Percentiles rank a stretch among this genome's conserved stretches.
Evolutionary conservation across 1,284 basidiomycete species (phyloP).

Genomic region (Butyriboletus regius): DNA sequence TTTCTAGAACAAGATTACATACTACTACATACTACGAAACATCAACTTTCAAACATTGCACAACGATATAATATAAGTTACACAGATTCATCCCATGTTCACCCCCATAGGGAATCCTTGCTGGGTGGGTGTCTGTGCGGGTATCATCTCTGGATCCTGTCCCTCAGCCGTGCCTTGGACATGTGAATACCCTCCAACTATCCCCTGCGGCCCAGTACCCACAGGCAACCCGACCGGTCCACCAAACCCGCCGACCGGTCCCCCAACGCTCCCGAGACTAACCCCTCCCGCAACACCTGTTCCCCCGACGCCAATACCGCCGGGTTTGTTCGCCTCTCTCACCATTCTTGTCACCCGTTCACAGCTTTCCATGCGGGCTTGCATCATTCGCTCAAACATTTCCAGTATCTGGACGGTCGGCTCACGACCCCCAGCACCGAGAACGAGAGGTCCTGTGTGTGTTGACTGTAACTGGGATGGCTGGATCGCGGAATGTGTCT

Average conservation of each 20-base stretch:
- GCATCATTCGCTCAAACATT: constrained; percentile 64
- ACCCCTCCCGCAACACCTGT: constrained; percentile 9
- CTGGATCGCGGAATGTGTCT: constrained; percentile 9
- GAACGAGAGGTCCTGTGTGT: constrained; percentile 21
- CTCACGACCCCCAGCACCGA: constrained; percentile 32
- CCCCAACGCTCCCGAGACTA: constrained; percentile 21
- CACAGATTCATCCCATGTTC: constrained; percentile 6
- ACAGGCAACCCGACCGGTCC: constrained; percentile 24
- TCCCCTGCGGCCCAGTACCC: constrained; percentile 20
- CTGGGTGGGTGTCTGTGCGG: constrained; percentile 11
- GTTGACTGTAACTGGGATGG: constrained; percentile 13
- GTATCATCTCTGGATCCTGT: constrained; percentile 11
- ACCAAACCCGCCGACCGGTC: constrained; percentile 28
- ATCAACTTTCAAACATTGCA: not conserved
- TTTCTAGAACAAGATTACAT: not conserved
- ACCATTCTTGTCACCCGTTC: constrained; percentile 56
- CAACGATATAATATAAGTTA: too few relatives aligned
- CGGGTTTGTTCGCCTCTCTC: constrained; percentile 39
- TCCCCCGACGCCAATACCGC: constrained; percentile 8
- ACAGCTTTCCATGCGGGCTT: constrained; percentile 67
- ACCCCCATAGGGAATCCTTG: constrained; percentile 23
- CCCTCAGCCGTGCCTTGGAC: constrained; percentile 10
- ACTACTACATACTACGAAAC: not conserved
- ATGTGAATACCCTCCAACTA: constrained; percentile 14
- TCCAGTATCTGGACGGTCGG: constrained; percentile 52